Base-by-base conservation (phyloP, 805 yeast species). In the Grigorovia jiainica region DNA sequence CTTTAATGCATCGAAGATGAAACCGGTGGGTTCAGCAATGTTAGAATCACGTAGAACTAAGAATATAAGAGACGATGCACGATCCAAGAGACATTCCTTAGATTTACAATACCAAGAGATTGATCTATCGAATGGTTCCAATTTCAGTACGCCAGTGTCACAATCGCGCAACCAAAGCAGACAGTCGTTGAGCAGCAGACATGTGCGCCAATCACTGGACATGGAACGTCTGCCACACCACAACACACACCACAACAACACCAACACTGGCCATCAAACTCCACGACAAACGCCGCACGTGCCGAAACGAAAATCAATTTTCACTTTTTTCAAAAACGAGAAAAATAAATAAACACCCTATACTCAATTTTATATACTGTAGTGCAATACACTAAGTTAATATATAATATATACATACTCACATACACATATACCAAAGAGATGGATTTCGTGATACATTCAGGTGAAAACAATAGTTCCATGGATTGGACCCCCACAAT, bases 191-290 rank as follows among this genome's bases (percentile, higher is more conserved):
- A n/a, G n/a, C 31, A 27, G 15, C 31, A 27, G 31, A 18, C 42
- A 35, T 34, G 55, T 52, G 1, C 55, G 61, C 13, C 57, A 54
- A 39, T 58, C 63, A 6, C 40, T 58, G 9, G 63, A 58, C 41
- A 44, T 58, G 25, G 61, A 57, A 31, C 47, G 52, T 40, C 29
- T 54, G 11, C 54, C 55, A 34, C 41, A 38, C n/a, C 47, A 46
- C 2, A 38, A 40, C 7, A 15, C 29, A 13, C 16, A 19, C 3
- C 21, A 23, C 19, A 32, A 11, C 31, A 27, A 13, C 27, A 24
- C 7, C 31, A 39, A 29, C 24, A n/a, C n/a, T n/a, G n/a, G n/a
- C n/a, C n/a, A n/a, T n/a, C n/a, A n/a, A n/a, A n/a, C n/a, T n/a
- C n/a, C n/a, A n/a, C n/a, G n/a, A n/a, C n/a, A n/a, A n/a, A n/a